Evolutionary conservation across 2,329 filamentous ascomycete species (phyloP), one percentile per base, ranked within the genome.

Genomic region (Trichoderma oligosporum): DNA sequence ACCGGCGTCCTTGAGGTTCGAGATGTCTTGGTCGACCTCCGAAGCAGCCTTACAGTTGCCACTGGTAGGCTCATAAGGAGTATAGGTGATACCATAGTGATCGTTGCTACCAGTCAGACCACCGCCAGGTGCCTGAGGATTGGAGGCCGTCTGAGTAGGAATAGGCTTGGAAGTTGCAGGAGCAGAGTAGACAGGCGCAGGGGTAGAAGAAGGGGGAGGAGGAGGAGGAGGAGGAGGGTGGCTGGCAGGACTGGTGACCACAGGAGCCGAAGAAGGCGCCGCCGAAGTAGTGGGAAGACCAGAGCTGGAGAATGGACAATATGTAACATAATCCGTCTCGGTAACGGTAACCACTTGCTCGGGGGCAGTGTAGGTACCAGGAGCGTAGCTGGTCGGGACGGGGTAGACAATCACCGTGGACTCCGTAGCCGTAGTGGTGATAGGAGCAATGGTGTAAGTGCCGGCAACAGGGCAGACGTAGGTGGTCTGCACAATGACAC

Each of bases 1-100:
- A 60, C 88, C 88, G 63, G 82, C 82, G 53, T 65, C 48, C 67
- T 84, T 82, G 69, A 93, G 87, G 59, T 72, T 64, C 36, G 73
- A 70, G 63, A 93, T 79, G 63, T 92, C 87, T 22, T 66, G 55
- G 60, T 78, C 69, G 59, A 93, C 83, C 46, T 81, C 71, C n/a
- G 62, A 61, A 61, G 79, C 73, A 60, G 70, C 68, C 83, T 89
- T 90, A 85, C 89, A 93, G 47, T 74, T 66, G 60, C 82, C 82
- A 49, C 75, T 75, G 53, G 69, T 64, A 60, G 77, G 67, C 64
- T 77, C 78, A 77, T 89, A 94, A 49, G 88, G 88, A 39, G 88
- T 89, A 81, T 91, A 94, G 68, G 88, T 89, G 69, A 93, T 87
- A 71, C 82, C 88, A 79, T 83, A 89, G 69, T 86, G 81, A 71